Conservation (phyloP, 2,329 filamentous ascomycete species). For the Nemania sp. region DNA sequence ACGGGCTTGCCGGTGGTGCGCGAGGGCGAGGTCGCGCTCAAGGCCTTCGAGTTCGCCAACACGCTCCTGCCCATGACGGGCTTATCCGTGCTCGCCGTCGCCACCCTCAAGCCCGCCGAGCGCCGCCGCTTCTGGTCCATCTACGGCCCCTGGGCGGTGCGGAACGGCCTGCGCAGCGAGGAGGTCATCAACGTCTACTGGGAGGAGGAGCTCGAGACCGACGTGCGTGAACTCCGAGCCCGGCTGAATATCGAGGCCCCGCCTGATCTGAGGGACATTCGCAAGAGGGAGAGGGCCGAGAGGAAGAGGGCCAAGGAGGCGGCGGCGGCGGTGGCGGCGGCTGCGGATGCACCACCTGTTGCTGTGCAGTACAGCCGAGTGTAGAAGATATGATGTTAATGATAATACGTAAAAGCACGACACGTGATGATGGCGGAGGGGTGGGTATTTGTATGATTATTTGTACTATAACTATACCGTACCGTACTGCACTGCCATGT, state of each 20-base stretch:
- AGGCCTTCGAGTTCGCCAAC: constrained; percentile 97
- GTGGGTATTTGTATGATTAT: constrained; percentile 30
- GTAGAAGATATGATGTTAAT: background rate
- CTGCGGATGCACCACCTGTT: constrained; percentile 20
- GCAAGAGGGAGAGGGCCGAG: constrained; percentile 76
- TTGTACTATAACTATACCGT: constrained; percentile 20
- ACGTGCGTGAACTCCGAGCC: constrained; percentile 79
- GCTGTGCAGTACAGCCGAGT: background rate
- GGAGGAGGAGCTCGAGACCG: constrained; percentile 91
- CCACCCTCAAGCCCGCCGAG: constrained; percentile 86
- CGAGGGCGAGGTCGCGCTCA: constrained; percentile 98
- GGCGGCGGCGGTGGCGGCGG: constrained; percentile 29
- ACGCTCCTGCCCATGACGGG: constrained; percentile 96
- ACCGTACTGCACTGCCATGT: constrained; percentile 20
- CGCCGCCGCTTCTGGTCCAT: constrained; percentile 77
- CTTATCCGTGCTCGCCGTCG: constrained; percentile 84
- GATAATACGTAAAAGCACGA: background rate
- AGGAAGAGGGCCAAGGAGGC: constrained; percentile 72
- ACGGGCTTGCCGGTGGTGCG: constrained; percentile 89
- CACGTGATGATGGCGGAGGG: background rate
- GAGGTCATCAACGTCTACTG: constrained; percentile 97
- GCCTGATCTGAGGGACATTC: constrained; percentile 83
- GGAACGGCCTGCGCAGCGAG: constrained; percentile 80
- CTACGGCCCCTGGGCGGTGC: constrained; percentile 91
- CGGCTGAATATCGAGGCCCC: constrained; percentile 88